phyloP scores from a whole-genome alignment of 2,329 filamentous ascomycete species.

The Cladosporium oxysporum region DNA sequence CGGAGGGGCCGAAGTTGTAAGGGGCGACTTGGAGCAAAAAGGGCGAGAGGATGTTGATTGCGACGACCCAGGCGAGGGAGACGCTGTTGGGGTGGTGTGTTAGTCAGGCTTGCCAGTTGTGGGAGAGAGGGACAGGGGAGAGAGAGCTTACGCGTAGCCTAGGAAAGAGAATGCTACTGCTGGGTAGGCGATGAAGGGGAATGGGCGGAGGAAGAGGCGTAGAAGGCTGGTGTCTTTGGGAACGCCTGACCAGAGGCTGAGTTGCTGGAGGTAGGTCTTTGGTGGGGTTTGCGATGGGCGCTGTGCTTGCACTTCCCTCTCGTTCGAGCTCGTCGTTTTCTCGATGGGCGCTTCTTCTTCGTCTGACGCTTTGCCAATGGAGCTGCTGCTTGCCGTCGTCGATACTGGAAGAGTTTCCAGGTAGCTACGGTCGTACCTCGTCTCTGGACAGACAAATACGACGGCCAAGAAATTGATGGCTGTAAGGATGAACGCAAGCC shows the following conservation, averaged over 20 bases:
- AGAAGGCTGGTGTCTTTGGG: conserved; percentile 36
- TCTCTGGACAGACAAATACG: conserved; percentile 42
- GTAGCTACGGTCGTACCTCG: conserved; percentile 36
- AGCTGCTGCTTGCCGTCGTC: neutral
- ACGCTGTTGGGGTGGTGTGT: conserved; percentile 24
- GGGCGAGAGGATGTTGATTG: conserved; percentile 43
- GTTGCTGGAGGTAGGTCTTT: conserved; percentile 39
- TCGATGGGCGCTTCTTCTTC: conserved; percentile 20
- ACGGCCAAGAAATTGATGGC: conserved; percentile 40
- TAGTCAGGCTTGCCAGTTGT: neutral
- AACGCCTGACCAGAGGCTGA: conserved; percentile 39
- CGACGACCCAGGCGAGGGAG: conserved; percentile 41
- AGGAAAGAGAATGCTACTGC: conserved; percentile 42
- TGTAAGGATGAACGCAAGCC: conserved; percentile 38
- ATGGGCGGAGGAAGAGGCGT: conserved; percentile 40
- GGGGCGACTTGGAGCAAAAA: conserved; percentile 45
- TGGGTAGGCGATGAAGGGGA: conserved; percentile 42
- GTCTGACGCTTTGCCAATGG: neutral
- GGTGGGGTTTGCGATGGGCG: conserved; percentile 24
- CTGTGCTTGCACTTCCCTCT: conserved; percentile 13
- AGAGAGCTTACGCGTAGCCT: conserved; percentile 33
- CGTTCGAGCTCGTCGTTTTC: conserved; percentile 18
- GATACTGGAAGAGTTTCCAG: conserved; percentile 16
- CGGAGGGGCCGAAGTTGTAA: conserved; percentile 39
- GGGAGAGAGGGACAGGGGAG: neutral